Conservation (phyloP, 345 rosid species). For the Noccaea caerulescens region DNA sequence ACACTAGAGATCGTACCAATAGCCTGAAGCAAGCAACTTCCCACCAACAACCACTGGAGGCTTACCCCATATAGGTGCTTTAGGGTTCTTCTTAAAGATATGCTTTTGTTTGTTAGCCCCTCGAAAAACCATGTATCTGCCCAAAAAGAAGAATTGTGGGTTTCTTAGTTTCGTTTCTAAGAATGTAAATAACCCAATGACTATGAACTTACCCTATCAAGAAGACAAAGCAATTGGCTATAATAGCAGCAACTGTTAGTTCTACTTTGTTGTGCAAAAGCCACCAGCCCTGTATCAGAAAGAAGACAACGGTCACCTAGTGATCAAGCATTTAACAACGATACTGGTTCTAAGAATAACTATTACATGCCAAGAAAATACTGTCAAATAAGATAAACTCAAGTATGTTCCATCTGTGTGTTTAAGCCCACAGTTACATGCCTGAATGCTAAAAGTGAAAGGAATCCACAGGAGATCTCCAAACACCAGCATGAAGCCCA, state of each 20-base stretch:
- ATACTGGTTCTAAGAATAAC: neutral
- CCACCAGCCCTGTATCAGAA: constrained; percentile 84
- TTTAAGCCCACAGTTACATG: constrained; percentile 43
- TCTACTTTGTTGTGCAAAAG: constrained; percentile 79
- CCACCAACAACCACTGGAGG: constrained; percentile 88
- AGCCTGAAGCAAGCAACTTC: constrained; percentile 93
- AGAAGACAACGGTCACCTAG: constrained; percentile 35
- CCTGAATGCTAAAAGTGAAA: constrained; percentile 97
- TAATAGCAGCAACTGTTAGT: constrained; percentile 55
- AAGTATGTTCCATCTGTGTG: neutral
- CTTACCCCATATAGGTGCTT: constrained; percentile 79
- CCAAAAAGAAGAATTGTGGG: neutral
- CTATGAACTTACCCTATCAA: constrained; percentile 67
- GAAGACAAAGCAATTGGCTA: constrained; percentile 68
- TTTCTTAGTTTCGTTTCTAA: constrained; percentile 15
- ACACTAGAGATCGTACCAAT: constrained; percentile 64
- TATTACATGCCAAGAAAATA: neutral
- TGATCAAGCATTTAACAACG: constrained; percentile 20
- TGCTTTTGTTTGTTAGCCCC: constrained; percentile 97
- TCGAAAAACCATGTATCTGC: constrained; percentile 83
- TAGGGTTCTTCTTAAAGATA: constrained; percentile 80
- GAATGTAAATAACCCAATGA: neutral
- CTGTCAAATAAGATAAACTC: neutral
- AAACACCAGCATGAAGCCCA: constrained; percentile 95
- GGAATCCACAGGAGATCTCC: constrained; percentile 98